phyloP scores from a whole-genome alignment of 2,329 filamentous ascomycete species.

The Diaporthe aspalathi region DNA sequence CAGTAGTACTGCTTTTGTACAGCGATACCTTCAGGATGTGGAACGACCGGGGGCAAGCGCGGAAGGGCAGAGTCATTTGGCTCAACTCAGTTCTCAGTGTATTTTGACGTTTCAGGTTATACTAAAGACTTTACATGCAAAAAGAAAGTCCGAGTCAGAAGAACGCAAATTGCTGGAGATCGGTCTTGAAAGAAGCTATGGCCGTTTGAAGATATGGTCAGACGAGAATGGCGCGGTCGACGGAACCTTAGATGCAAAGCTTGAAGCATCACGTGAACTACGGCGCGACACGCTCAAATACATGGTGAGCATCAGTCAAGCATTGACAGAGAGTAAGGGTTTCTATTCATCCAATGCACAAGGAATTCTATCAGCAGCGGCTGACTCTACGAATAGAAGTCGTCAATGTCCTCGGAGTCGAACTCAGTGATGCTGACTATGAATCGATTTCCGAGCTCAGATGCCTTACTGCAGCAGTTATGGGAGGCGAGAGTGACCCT shows the following conservation, averaged over 20 bases:
- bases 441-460: slow-evolving; percentile 3
- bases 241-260: neutral
- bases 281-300: neutral
- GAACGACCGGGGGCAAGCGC: too few relatives aligned
- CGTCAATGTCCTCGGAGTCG: neutral
- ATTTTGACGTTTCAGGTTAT: neutral
- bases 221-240: neutral
- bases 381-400: neutral
- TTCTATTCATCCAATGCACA: too few relatives aligned
- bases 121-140: neutral
- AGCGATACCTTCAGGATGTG: neutral
- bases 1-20: too few relatives aligned
- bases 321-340: slow-evolving; percentile 4
- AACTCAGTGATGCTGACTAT: neutral
- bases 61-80: neutral
- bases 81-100: slow-evolving; percentile 7
- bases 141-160: neutral
- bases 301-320: slow-evolving; percentile 19
- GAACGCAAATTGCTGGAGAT: neutral
- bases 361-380: neutral
- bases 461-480: neutral
- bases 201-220: slow-evolving; percentile 26
- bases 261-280: neutral
- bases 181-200: neutral
- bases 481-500: neutral